Base-by-base conservation (phyloP, 1,284 basidiomycete genomes). In the Apiotrichum akiyoshidainum region DNA sequence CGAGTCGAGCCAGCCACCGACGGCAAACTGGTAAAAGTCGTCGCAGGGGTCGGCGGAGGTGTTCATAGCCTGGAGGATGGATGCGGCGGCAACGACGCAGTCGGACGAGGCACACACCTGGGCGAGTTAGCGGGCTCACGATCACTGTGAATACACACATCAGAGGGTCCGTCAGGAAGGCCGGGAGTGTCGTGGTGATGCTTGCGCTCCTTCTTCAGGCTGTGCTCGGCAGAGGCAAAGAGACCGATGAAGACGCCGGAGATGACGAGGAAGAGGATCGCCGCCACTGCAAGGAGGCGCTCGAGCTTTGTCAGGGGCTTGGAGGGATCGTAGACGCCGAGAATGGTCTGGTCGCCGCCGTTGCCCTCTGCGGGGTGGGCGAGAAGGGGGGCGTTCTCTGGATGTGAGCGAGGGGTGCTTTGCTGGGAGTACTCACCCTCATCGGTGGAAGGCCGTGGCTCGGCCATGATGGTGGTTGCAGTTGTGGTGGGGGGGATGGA, bases 1-100 rank as follows among this genome's bases (percentile, higher is more conserved):
- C 0, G 81, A 78, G 52, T 83, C 83, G 31, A 88, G 81, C 92
- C 92, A 97, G 26, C 90, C 90, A 22, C 90, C 90, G 67, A 79
- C 74, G 17, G 91, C 85, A 78, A 88, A 99, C 63, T 88, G 84
- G 74, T 95, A 97, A 74, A 98, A 98, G 78, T 94, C 88, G 66
- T 97, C 90, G 78, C 95, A 99, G 0, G 95, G 95, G 74, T 98
- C 90, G 65, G 89, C 83, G 5, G 86, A 81, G 14, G 83, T 83
- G 74, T 99, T 93, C 49, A 99, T 80, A 3, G 86, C 86, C 26
- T 86, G 84, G 31, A 98, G 80, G 59, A 99, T 88, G 1, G 86
- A 84, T 3, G 90, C 88, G 5, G 95, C 87, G 14, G 94, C 83
- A 47, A 87, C 79, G 54, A 98, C 87, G 71, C 95, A 99, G 62